A percentile compares a stretch with the other conserved stretches of the same genome.
Evolutionary conservation across 306 rosid genomes (phyloP).

Genomic region (Cicer arietinum): DNA sequence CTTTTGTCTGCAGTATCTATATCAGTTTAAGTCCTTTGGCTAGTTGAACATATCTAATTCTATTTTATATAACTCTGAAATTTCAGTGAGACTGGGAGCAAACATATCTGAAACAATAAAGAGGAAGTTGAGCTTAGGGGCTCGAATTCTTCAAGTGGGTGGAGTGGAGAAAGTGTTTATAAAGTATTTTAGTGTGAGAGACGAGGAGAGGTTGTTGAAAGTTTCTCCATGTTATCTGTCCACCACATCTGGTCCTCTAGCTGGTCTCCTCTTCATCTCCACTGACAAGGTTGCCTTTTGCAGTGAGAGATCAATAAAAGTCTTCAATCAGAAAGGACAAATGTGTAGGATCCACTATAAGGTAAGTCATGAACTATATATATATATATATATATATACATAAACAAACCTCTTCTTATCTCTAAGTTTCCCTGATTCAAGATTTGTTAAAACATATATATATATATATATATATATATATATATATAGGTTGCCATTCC

Average conservation of each 20-base stretch:
- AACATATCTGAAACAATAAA: conserved; percentile 62
- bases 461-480: conserved; percentile 10
- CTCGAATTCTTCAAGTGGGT: conserved; percentile 66
- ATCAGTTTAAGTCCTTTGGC: background rate
- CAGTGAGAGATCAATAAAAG: conserved; percentile 69
- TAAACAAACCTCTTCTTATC: background rate
- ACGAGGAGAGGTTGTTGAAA: conserved; percentile 68
- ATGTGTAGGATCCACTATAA: conserved; percentile 46
- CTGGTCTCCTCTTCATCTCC: conserved; percentile 84
- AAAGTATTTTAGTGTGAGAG: conserved; percentile 55
- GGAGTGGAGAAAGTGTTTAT: conserved; percentile 63
- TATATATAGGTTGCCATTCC: conserved; percentile 44
- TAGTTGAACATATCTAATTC: background rate
- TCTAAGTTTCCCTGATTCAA: conserved; percentile 16
- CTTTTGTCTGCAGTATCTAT: background rate
- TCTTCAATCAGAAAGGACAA: conserved; percentile 57
- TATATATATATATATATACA: background rate
- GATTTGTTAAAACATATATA: background rate
- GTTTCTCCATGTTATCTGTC: conserved; percentile 72
- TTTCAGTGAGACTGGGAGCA: conserved; percentile 51
- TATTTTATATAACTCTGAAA: background rate
- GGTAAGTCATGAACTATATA: conserved; percentile 20
- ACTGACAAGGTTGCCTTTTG: conserved; percentile 75
- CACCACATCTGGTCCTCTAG: conserved; percentile 80
- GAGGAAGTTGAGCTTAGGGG: conserved; percentile 72